Percentiles rank a stretch among this genome's conserved stretches.
Evolutionary conservation across 331 rosid genomes (phyloP).

Genomic region (Telfairia occidentalis): DNA sequence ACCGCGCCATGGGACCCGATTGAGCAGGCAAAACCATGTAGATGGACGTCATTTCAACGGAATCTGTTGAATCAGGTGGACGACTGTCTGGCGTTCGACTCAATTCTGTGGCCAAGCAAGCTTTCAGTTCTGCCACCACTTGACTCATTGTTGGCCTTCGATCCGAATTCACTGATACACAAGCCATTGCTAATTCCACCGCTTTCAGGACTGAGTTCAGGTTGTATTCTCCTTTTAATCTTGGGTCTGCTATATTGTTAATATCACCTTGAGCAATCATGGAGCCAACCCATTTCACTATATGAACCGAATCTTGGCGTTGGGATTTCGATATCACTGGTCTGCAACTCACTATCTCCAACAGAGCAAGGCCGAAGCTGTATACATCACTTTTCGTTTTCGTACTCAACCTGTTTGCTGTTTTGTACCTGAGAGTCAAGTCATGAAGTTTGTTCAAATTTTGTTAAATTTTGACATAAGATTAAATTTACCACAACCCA

Average conservation of each 20-base stretch:
- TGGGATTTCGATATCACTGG: conserved; percentile 25
- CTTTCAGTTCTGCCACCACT: conserved; percentile 1
- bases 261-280: conserved; percentile 16
- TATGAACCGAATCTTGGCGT: conserved; percentile 24
- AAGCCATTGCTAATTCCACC: conserved; percentile 9
- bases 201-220: conserved; percentile 14
- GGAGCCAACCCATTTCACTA: conserved; percentile 23
- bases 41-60: conserved; percentile 6
- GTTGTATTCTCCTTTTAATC: conserved; percentile 3
- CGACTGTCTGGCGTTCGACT: background rate
- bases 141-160: conserved; percentile 10
- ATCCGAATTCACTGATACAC: background rate
- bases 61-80: background rate
- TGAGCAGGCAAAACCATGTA: background rate
- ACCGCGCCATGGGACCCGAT: conserved; percentile 5
- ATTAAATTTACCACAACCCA: too few relatives aligned
- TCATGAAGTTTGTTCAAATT: background rate
- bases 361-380: conserved; percentile 21
- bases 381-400: conserved; percentile 3
- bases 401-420: background rate
- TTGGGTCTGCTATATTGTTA: background rate
- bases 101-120: conserved; percentile 3
- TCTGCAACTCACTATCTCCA: conserved; percentile 39
- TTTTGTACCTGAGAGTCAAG: background rate
- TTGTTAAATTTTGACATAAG: too few relatives aligned